Base-by-base conservation (phyloP, 2,329 filamentous ascomycete species). In the Zopfia rhizophila region DNA sequence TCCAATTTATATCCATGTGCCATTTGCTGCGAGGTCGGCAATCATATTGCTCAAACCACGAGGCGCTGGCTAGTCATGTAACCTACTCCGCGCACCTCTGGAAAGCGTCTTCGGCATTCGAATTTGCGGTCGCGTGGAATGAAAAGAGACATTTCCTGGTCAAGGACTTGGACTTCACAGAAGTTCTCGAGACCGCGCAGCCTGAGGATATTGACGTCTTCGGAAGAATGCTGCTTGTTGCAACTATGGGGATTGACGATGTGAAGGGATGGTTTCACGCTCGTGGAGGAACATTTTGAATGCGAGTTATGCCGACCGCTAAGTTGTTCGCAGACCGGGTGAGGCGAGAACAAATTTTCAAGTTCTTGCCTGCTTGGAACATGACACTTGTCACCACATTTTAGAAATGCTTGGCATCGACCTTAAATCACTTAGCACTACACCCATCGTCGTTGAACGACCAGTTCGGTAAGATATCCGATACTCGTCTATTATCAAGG, bases 1-100 rank as follows among this genome's bases (percentile, higher is more conserved):
- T 78, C 50, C 81, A 79, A 30, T 72, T 82, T 46, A 37, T 61
- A 5, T 45, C 61, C 8, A 43, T 68, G n/a, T 66, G 45, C 24
- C 42, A 45, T 12, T 23, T 67, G 2, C 18, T 69, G 1, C 40
- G 39, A 5, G 60, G 60, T 7, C 46, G 56, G 3, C 11, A 56
- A 4, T 25, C 22, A 3, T 18, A 47, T 2, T 70, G 66, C 31
- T 12, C 37, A 2, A 33, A 48, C 5, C 17, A 47, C 3, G 25
- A 53, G 7, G 37, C 43, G 1, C 12, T 51, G 0, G 55, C 51
- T 0, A 61, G 49, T 12, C 38, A 46, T 4, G 40, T 68, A 1
- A 66, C 60, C 2, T 23, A 65, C 11, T 68, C 65, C 2, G 53
- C 65, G 10, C 56, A 61, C 27, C 45, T 70, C 2, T 71, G 68